A percentile compares a stretch with the other conserved stretches of the same genome.
Evolutionary conservation across 306 rosid genomes (phyloP).

Genomic region (Castanea sativa): DNA sequence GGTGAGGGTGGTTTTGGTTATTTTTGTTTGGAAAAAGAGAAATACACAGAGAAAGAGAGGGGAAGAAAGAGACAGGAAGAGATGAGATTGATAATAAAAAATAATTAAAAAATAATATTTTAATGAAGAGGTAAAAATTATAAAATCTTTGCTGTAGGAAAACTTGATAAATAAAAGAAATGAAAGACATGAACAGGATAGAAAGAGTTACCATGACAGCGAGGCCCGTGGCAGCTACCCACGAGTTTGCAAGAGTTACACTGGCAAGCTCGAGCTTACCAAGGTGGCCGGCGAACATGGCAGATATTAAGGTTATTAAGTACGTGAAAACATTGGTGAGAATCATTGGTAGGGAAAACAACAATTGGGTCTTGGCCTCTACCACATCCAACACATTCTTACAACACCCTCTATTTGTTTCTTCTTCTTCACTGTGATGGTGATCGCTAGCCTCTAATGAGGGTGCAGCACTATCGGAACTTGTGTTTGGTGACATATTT

Average conservation of each 20-base stretch:
- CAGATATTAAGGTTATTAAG: constrained; percentile 59
- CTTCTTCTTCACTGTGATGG: background rate
- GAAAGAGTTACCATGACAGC: constrained; percentile 50
- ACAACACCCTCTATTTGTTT: constrained; percentile 36
- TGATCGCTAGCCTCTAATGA: background rate
- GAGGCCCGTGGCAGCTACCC: constrained; percentile 69
- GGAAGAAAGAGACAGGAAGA: no score
- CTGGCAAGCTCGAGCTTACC: constrained; percentile 81
- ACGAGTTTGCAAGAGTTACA: constrained; percentile 73
- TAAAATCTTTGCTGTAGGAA: no score
- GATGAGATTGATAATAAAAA: no score
- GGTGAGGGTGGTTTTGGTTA: no score
- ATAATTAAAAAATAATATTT: no score
- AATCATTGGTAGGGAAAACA: constrained; percentile 67
- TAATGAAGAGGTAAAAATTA: no score
- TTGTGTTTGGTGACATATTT: constrained; percentile 8
- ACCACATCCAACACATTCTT: constrained; percentile 48
- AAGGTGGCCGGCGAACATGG: constrained; percentile 89
- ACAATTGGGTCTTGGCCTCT: constrained; percentile 57
- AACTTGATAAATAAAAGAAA: background rate
- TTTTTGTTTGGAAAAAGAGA: no score
- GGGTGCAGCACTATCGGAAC: constrained; percentile 14
- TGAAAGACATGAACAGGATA: background rate
- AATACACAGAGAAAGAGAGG: no score
- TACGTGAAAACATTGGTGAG: constrained; percentile 59